phyloP scores from a whole-genome alignment of 2,329 filamentous ascomycete genomes.

The Alternaria panax region DNA sequence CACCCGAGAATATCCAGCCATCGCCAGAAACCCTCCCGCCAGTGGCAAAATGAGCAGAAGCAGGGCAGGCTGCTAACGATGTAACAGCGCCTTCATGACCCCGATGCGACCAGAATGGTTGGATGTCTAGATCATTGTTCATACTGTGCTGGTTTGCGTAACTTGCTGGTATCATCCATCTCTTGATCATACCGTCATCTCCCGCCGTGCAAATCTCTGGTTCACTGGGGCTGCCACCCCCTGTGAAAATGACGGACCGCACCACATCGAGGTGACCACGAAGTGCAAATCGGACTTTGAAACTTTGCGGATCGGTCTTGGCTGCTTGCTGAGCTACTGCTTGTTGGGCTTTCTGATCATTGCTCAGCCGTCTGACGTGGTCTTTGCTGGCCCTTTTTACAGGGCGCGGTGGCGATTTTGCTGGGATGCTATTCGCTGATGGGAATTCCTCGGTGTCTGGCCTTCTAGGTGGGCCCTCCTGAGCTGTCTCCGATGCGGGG shows the following conservation, averaged over 20 bases:
- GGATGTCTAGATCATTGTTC: slow-evolving; percentile 85
- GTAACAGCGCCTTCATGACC: slow-evolving; percentile 93
- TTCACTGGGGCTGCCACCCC: slow-evolving; percentile 91
- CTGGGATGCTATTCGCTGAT: slow-evolving; percentile 74
- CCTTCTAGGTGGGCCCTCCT: slow-evolving; percentile 64
- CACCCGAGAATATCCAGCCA: slow-evolving; percentile 98
- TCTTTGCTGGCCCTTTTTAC: slow-evolving; percentile 74
- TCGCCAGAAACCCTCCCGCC: slow-evolving; percentile 88
- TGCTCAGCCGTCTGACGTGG: slow-evolving; percentile 65
- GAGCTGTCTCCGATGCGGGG: slow-evolving; percentile 65
- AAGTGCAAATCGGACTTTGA: slow-evolving; percentile 92
- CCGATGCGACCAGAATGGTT: slow-evolving; percentile 92
- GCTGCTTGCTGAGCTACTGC: slow-evolving; percentile 44
- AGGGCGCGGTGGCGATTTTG: slow-evolving; percentile 78
- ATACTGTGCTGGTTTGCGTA: slow-evolving; percentile 70
- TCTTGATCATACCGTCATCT: slow-evolving; percentile 94
- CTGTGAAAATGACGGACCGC: slow-evolving; percentile 93
- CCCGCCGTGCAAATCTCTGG: slow-evolving; percentile 96
- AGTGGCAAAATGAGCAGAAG: slow-evolving; percentile 86
- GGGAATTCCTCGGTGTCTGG: slow-evolving; percentile 91
- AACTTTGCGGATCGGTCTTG: slow-evolving; percentile 75
- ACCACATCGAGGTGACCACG: slow-evolving; percentile 94
- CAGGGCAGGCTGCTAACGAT: slow-evolving; percentile 84
- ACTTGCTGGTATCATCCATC: slow-evolving; percentile 90
- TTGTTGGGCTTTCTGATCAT: slow-evolving; percentile 67